Evolutionary conservation across 495 filamentous ascomycete genomes (phyloP).

Genomic region (Penicillium parvum): DNA sequence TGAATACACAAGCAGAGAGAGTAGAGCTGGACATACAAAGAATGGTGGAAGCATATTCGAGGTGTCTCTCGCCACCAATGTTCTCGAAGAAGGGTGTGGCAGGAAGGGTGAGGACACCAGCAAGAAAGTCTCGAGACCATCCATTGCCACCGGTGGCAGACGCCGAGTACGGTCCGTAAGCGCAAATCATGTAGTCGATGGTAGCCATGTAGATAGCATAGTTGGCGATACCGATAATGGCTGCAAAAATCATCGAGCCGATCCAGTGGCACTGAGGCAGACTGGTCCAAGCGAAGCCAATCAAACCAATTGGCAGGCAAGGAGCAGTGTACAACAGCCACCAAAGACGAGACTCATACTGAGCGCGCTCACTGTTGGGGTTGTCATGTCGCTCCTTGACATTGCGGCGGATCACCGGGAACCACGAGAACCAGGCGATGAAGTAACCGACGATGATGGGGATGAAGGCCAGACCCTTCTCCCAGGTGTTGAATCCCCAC

Average conservation of each 20-base stretch:
- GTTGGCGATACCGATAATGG: conserved; percentile 65
- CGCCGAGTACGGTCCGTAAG: conserved; percentile 68
- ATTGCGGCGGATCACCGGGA: conserved; percentile 52
- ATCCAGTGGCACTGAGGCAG: conserved; percentile 61
- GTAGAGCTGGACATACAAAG: conserved; percentile 41
- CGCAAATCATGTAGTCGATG: conserved; percentile 70
- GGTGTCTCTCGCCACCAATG: conserved; percentile 57
- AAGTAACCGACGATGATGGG: conserved; percentile 59
- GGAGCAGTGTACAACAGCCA: conserved; percentile 56
- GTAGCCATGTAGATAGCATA: conserved; percentile 71
- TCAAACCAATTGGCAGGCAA: conserved; percentile 54
- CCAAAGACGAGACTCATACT: conserved; percentile 59
- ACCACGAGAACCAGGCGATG: conserved; percentile 51
- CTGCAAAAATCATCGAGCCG: conserved; percentile 57
- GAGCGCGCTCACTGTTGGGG: conserved; percentile 50
- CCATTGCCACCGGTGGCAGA: conserved; percentile 71
- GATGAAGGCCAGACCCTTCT: conserved; percentile 52
- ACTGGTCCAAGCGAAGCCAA: conserved; percentile 61
- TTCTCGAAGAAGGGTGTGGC: conserved; percentile 65
- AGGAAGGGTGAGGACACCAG: conserved; percentile 70
- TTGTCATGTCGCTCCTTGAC: conserved; percentile 40
- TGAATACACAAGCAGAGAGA: background rate
- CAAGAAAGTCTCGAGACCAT: conserved; percentile 75
- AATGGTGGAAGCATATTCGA: conserved; percentile 69
- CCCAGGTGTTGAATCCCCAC: conserved; percentile 50